Base-by-base conservation (phyloP, 441 rosid species). In the Adansonia madagascariensis region DNA sequence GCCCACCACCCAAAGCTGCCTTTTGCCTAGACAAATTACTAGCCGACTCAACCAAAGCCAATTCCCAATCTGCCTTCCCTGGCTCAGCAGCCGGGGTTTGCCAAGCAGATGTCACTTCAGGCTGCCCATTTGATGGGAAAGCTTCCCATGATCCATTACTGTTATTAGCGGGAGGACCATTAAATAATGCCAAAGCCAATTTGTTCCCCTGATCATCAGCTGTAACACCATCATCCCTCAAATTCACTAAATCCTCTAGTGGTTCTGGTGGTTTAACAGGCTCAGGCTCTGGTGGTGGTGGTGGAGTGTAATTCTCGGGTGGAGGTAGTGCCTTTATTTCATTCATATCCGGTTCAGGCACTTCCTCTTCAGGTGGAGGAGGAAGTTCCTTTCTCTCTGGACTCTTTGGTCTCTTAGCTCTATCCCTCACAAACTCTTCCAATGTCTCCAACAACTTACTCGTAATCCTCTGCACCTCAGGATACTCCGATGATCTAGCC, bases 41-140 rank as follows among this genome's bases (percentile, higher is more conserved):
- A 8, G 95, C 92, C 1, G 98, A 80, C 84, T 92, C 98, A 6
- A 95, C 99, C 85, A 95, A 84, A 14, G 99, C 97, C 78, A 95
- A 75, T 69, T 95, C 99, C 99, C 99, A 95, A 84, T 94, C 97
- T 1, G 93, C 97, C 80, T 92, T 95, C 64, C 91, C 98, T 0
- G 75, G 77, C 39, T 95, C 97, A 15, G 97, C 98, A 8, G 98
- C 99, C 1, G 98, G 96, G 67, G 84, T 95, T 84, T 95, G 97
- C 99, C 99, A 95, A 17, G 99, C 98, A 0, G 99, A 95, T 8
- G 97, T 95, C 76, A 95, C 91, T 47, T 87, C 82, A 24, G 88
- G 86, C 62, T 86, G 84, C 10, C 94, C 91, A 53, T 88, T 80
- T 0, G 97, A 89, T 12, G 92, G 86, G 89, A 95, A 93, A 59